These are phyloP conservation scores for Pseudopithomyces maydicus DNA, from an alignment of 2,329 filamentous ascomycete genomes.

Conservation along the genomic window DNA sequence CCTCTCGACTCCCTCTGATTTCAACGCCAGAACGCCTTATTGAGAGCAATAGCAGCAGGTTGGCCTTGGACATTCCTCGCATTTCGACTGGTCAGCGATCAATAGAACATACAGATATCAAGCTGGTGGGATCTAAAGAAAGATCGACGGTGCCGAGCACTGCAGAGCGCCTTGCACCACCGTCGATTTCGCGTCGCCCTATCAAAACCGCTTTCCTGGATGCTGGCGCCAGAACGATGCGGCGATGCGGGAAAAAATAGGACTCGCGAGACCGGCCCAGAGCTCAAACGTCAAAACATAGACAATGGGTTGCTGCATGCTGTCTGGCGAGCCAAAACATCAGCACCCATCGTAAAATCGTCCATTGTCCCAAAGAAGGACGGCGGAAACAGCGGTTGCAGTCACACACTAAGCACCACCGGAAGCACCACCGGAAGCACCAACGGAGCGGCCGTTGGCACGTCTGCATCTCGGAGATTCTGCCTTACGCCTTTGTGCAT, in stretches of 20 bases:
- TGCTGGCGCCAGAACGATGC: not conserved
- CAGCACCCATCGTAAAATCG: not conserved
- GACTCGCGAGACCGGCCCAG: not conserved
- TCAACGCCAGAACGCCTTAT: not conserved
- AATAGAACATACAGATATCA: not conserved
- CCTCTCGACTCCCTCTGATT: not conserved
- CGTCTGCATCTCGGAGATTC: not conserved
- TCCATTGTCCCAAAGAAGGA: not conserved
- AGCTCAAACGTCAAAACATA: not conserved
- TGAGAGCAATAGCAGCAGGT: not conserved
- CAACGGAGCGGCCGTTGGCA: conserved; percentile 4
- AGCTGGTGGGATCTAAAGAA: not conserved
- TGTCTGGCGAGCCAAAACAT: not conserved
- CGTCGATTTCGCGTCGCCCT: not conserved
- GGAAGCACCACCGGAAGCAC: not conserved
- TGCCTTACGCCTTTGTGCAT: conserved; percentile 7
- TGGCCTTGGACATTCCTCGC: not conserved
- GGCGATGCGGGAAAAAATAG: not conserved
- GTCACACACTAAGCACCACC: not conserved
- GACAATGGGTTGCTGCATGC: not conserved
- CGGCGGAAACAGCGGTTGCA: not conserved
- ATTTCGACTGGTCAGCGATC: not conserved
- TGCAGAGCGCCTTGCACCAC: not conserved
- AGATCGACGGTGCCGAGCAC: not conserved
- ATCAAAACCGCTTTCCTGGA: not conserved